Evolutionary conservation across 768 basidiomycete genomes (phyloP), one percentile per base, ranked within the genome.

Genomic region (Rhodotorula diobovata): DNA sequence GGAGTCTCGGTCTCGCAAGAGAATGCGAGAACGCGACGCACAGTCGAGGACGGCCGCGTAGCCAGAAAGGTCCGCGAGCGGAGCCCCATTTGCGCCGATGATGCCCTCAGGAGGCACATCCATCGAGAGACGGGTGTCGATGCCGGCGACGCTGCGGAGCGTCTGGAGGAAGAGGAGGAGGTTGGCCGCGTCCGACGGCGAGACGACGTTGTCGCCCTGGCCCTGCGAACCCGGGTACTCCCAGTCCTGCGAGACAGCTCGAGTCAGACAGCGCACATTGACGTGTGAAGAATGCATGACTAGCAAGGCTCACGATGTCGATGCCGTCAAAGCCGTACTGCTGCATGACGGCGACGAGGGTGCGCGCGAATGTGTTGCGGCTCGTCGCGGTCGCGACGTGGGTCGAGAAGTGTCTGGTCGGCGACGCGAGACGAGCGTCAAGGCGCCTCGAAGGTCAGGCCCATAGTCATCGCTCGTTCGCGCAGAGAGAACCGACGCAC

Each of bases 301-400:
- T n/a, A n/a, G n/a, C n/a, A n/a, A 45, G 45, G 53, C 53, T 32
- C 32, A 54, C 53, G 9, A 58, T 58, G 57, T 58, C 57, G 28
- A 58, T 58, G 39, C 65, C 71, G 34, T 87, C 87, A 1, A 89
- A 79, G 0, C 80, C 54, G 77, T 88, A 88, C 61, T 85, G 64
- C 2, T 78, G 71, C 4, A 83, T 85, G 18, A 90, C 80, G 18
- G 79, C 77, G 2, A 82, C 78, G 21, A 89, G 80, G 1, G 88
- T 84, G n/a, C 85, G 80, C n/a, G 86, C 86, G 71, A 91, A 90
- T 7, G 82, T 81, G 9, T 86, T 86, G 28, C 88, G 83, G 72
- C 87, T 89, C 54, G 78, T 79, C 0, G 85, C 79, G 10, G 84
- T 86, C 8, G 83, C 85, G 21, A 90, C 85, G 25, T 83, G 81